phyloP scores from a whole-genome alignment of 2,329 filamentous ascomycete species.

The Apiospora marii region DNA sequence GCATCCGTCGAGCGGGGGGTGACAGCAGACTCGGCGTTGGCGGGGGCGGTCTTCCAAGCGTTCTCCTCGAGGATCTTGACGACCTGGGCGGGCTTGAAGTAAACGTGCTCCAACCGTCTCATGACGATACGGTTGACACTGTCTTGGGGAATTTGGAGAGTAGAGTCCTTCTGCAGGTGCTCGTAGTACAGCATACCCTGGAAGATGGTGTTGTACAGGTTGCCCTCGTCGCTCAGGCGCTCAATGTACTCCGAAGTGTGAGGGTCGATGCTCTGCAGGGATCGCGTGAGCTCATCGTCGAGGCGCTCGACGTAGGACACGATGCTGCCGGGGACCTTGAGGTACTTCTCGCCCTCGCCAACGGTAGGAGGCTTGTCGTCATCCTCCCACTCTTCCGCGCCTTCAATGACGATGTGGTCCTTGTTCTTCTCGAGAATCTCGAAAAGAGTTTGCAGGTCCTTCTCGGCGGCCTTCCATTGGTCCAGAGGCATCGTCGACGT shows the following conservation, averaged over 20 bases:
- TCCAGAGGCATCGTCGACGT: constrained; percentile 87
- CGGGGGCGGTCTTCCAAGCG: constrained; percentile 83
- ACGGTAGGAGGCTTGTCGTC: constrained; percentile 90
- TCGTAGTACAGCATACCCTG: constrained; percentile 90
- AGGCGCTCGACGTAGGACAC: constrained; percentile 94
- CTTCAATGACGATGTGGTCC: constrained; percentile 87
- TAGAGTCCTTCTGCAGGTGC: constrained; percentile 72
- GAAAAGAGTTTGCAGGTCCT: constrained; percentile 82
- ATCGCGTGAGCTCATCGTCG: constrained; percentile 95
- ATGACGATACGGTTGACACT: constrained; percentile 92
- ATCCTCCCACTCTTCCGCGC: constrained; percentile 97
- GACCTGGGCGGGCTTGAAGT: constrained; percentile 98
- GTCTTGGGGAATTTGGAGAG: constrained; percentile 81
- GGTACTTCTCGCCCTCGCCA: constrained; percentile 76
- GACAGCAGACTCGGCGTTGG: constrained; percentile 76
- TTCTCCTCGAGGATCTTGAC: constrained; percentile 94
- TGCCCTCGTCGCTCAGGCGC: constrained; percentile 86
- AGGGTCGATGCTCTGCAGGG: constrained; percentile 96
- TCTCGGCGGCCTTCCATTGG: constrained; percentile 94
- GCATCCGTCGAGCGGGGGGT: constrained; percentile 74
- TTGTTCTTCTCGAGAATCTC: constrained; percentile 79
- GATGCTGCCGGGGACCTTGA: constrained; percentile 92
- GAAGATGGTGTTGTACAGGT: constrained; percentile 91
- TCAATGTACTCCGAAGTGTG: constrained; percentile 99
- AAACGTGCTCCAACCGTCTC: constrained; percentile 94